These are phyloP conservation scores for Lentinus tigrinus DNA, from an alignment of 768 basidiomycete species.

Conservation along the genomic window DNA sequence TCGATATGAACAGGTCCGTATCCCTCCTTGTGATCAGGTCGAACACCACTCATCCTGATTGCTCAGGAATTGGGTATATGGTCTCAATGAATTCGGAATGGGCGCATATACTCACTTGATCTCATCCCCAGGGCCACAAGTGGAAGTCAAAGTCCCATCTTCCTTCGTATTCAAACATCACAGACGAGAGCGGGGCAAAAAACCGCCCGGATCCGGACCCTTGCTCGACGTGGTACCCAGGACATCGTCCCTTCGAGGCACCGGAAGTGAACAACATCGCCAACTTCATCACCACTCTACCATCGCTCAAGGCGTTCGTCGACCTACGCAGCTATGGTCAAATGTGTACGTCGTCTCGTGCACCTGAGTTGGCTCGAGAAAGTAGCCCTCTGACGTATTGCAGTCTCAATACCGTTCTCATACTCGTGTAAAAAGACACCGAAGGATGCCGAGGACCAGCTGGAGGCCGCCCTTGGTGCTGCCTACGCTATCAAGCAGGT, in stretches of 20 bases:
- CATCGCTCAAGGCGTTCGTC: conserved; percentile 60
- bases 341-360: conserved; percentile 54
- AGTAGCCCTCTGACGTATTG: not conserved
- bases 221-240: conserved; percentile 79
- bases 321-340: conserved; percentile 84
- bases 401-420: conserved; percentile 80
- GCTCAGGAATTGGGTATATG: conserved; percentile 57
- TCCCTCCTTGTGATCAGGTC: not conserved
- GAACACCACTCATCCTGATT: not conserved
- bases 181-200: conserved; percentile 10
- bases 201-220: conserved; percentile 37
- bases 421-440: conserved; percentile 63
- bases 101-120: not conserved
- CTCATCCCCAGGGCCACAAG: conserved; percentile 59
- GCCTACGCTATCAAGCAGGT: conserved; percentile 51
- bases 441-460: conserved; percentile 71
- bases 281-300: conserved; percentile 56
- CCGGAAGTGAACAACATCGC: conserved; percentile 76
- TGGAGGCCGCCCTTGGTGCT: conserved; percentile 71
- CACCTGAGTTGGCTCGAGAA: not conserved
- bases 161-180: conserved; percentile 14
- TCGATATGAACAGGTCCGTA: conserved; percentile 74
- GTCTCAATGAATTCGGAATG: not conserved
- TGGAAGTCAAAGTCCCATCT: conserved; percentile 47
- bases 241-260: conserved; percentile 70